Percentiles rank a stretch among this genome's conserved stretches.
Evolutionary conservation across 2,329 filamentous ascomycete species (phyloP).

Genomic region (Ceratocystis eucalypticola): DNA sequence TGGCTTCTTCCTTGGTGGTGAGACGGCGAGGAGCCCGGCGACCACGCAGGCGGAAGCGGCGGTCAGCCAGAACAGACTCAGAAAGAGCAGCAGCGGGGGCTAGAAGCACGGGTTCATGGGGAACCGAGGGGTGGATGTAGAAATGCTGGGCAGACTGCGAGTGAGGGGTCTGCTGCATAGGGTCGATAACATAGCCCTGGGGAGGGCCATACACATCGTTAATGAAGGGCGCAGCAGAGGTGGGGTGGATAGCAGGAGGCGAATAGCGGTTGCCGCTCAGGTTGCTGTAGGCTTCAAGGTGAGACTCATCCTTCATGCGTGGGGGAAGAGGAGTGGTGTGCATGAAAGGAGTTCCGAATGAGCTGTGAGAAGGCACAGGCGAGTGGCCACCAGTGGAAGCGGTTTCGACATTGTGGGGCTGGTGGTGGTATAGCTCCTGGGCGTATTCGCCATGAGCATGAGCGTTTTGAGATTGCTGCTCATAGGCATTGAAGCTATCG

Average conservation of each 20-base stretch:
- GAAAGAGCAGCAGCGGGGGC: conserved; percentile 20
- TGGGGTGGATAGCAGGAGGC: conserved; percentile 29
- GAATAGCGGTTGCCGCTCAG: conserved; percentile 26
- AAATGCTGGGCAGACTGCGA: neutral
- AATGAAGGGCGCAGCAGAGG: conserved; percentile 17
- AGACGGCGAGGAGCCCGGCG: conserved; percentile 36
- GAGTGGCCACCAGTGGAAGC: conserved; percentile 11
- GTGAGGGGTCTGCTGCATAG: conserved; percentile 11
- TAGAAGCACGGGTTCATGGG: neutral
- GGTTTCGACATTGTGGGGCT: conserved; percentile 6
- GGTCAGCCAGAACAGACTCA: conserved; percentile 10
- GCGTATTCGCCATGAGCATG: conserved; percentile 34
- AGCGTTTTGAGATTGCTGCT: conserved; percentile 31
- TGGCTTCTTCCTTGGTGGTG: conserved; percentile 56
- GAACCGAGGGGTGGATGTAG: neutral
- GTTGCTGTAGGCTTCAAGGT: conserved; percentile 9
- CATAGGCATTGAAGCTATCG: conserved; percentile 31
- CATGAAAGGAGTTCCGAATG: conserved; percentile 12
- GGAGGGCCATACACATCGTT: conserved; percentile 18
- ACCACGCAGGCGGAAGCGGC: conserved; percentile 20
- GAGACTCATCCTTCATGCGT: conserved; percentile 30
- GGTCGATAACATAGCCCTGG: conserved; percentile 21
- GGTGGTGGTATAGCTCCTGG: conserved; percentile 23
- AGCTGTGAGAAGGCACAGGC: conserved; percentile 17
- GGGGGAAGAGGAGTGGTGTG: conserved; percentile 22